Conservation (phyloP, 805 yeast species). For the Saccharomycopsis fermentans region DNA sequence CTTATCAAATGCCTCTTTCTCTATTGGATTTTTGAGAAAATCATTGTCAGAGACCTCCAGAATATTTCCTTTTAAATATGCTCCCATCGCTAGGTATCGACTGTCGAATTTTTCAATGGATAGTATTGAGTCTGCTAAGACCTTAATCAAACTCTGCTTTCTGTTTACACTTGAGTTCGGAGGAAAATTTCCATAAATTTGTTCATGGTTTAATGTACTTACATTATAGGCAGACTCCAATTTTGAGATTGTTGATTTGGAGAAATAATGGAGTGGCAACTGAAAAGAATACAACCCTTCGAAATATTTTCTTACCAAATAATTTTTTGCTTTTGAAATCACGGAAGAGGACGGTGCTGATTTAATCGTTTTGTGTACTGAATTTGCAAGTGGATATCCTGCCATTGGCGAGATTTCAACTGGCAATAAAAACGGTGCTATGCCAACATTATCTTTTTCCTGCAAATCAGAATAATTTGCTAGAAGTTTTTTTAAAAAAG, state of each 20-base stretch:
- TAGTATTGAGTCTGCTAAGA: not conserved
- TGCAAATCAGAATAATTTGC: not conserved
- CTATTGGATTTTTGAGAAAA: not conserved
- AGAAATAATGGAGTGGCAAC: conserved; percentile 14
- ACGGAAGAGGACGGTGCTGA: not conserved
- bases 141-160: not conserved
- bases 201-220: not conserved
- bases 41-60: not conserved
- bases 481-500: not conserved
- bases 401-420: not conserved
- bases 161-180: not conserved
- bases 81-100: not conserved
- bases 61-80: not conserved
- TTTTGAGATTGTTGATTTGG: conserved; percentile 10
- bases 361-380: not conserved
- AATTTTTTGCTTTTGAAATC: conserved; percentile 1
- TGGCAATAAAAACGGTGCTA: not conserved
- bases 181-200: not conserved
- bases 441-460: not conserved
- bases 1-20: not conserved
- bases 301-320: conserved; percentile 5
- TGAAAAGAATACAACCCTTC: conserved; percentile 8
- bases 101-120: not conserved
- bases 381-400: no score
- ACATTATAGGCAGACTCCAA: conserved; percentile 10